These are phyloP conservation scores for Picea sitchensis DNA, from an alignment of 75 land plant genomes.

Conservation along the genomic window DNA sequence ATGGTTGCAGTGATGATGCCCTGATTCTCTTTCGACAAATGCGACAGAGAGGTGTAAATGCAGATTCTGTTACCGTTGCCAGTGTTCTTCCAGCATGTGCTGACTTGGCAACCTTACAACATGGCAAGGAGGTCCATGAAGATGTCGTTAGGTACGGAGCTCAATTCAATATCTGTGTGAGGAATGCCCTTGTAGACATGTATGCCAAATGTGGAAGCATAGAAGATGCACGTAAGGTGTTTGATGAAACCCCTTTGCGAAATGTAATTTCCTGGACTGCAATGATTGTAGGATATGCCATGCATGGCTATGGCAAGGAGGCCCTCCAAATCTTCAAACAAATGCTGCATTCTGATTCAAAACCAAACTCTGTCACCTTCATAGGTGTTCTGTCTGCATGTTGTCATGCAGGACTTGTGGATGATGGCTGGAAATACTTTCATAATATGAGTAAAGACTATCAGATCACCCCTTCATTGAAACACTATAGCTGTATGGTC, in stretches of 20 bases:
- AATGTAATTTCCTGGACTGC: constrained; percentile 14
- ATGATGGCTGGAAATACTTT: constrained; percentile 10
- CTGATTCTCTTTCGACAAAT: constrained; percentile 5
- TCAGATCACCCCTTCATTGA: constrained; percentile 1
- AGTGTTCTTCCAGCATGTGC: constrained; percentile 13
- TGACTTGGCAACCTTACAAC: not conserved
- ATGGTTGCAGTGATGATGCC: constrained; percentile 1
- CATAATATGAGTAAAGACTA: not conserved
- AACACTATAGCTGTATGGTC: constrained; percentile 17
- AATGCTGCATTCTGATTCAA: constrained; percentile 13
- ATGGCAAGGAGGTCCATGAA: constrained; percentile 8
- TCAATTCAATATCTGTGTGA: not conserved
- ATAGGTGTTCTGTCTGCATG: constrained; percentile 15
- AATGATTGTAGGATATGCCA: constrained; percentile 23
- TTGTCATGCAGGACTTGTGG: constrained; percentile 17
- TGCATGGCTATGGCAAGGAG: constrained; percentile 13
- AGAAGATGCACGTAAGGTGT: not conserved
- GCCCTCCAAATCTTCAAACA: constrained; percentile 15
- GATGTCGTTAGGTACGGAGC: not conserved
- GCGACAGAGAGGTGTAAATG: not conserved
- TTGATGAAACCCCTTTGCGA: not conserved
- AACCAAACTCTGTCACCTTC: constrained; percentile 19
- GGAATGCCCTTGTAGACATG: constrained; percentile 14
- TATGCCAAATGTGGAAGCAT: constrained; percentile 8
- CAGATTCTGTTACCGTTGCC: not conserved